A percentile compares a stretch with the other conserved stretches of the same genome.
Evolutionary conservation across 2,329 filamentous ascomycete species (phyloP).

Genomic region (Apiospora phragmitis): DNA sequence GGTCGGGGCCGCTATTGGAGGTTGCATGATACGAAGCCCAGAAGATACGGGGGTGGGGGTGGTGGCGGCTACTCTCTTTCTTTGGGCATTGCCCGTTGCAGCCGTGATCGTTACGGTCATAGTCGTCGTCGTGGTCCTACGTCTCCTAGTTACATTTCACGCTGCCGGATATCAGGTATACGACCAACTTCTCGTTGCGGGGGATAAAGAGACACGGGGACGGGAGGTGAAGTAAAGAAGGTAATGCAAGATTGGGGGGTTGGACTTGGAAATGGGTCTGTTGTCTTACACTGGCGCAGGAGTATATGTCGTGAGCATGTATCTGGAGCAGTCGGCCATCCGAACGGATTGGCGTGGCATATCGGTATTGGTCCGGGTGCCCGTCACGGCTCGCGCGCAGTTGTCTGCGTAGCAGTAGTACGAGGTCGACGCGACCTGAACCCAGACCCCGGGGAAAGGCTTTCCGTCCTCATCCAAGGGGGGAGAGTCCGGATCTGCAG

Average conservation of each 20-base stretch:
- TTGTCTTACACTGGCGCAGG: neutral
- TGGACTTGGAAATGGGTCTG: neutral
- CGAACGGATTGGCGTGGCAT: neutral
- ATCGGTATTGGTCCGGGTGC: neutral
- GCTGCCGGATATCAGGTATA: no score
- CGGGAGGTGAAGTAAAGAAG: no score
- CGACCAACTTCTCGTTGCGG: no score
- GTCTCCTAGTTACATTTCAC: no score
- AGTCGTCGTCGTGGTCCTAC: neutral
- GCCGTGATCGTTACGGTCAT: neutral
- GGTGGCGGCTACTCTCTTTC: neutral
- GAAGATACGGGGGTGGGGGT: no score
- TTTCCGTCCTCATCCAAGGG: neutral
- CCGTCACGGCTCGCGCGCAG: neutral
- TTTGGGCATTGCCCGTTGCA: no score
- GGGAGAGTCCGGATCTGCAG: neutral
- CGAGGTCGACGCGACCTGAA: neutral
- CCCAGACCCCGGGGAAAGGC: neutral
- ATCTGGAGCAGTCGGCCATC: neutral
- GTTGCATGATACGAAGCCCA: neutral
- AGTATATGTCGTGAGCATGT: neutral
- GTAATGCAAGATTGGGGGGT: no score
- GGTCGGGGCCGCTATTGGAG: neutral
- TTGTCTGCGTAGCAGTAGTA: neutral
- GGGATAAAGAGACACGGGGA: neutral